Evolutionary conservation across 495 filamentous ascomycete genomes (phyloP), one percentile per base, ranked within the genome.

Genomic region (Lophiotrema nucula): DNA sequence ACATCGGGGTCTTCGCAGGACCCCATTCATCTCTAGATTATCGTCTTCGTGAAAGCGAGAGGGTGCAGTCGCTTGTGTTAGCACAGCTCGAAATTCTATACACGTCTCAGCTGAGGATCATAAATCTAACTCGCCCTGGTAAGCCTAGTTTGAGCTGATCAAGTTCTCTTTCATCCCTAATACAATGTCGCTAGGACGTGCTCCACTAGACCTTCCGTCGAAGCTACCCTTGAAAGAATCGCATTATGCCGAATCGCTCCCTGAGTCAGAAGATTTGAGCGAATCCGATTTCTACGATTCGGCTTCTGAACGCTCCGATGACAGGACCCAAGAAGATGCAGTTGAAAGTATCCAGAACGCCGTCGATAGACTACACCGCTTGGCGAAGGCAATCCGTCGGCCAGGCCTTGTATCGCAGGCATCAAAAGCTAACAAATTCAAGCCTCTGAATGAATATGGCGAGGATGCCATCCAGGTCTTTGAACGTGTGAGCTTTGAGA

Each of bases 21-120:
- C 41, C 37, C 6, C 60, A 64, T 54, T 53, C 60, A 12, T 66
- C 63, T 16, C 31, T 58, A 47, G 63, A 66, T 41, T 56, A 66
- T 33, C 60, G 63, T 0, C 38, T 66, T 12, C 19, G 60, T 33
- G 53, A 59, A 1, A 53, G 5, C 23, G n/a, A 33, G 10, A 44
- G 23, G 5, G 55, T 38, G 12, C 16, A 19, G 21, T 21, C 27
- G 26, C 27, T 65, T 10, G 44, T 65, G 19, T 13, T 38, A 19
- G 41, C 49, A 13, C 39, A 56, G 12, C 59, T 35, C 8, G 31
- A 8, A 8, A 35, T 35, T 35, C 31, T 35, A 8, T 8, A 35
- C 15, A 35, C 8, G 15, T 35, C 31, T 8, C 31, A 35, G 15
- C n/a, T n/a, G n/a, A n/a, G n/a, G n/a, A n/a, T n/a, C n/a, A n/a